Conservation (phyloP, 2,329 filamentous ascomycete species). For the Coniosporium tulheliwenetii region DNA sequence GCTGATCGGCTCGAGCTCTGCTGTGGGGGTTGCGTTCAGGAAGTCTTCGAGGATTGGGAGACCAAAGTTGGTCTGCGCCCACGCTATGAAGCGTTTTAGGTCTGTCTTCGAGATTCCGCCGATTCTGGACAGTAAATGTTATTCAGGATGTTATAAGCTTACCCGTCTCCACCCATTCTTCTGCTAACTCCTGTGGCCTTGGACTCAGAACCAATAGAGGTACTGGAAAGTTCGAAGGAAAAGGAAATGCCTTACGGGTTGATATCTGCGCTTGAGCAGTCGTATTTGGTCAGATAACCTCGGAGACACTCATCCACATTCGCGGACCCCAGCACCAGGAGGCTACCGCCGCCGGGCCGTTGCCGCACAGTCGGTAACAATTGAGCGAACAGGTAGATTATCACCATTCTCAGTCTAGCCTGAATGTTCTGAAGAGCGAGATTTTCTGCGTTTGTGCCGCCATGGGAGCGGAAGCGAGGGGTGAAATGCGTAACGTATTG, state of each 20-base stretch:
- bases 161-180: too few relatives aligned
- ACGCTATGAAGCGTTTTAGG: constrained; percentile 56
- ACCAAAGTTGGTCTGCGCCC: constrained; percentile 40
- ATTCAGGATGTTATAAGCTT: too few relatives aligned
- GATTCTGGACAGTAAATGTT: constrained; percentile 12
- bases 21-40: constrained; percentile 37
- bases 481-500: constrained; percentile 42
- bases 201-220: too few relatives aligned
- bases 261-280: constrained; percentile 35
- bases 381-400: constrained; percentile 48
- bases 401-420: constrained; percentile 49
- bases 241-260: background rate
- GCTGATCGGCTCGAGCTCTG: constrained; percentile 47
- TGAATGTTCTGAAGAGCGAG: constrained; percentile 54
- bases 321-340: constrained; percentile 51
- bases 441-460: constrained; percentile 45
- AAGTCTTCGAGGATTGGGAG: constrained; percentile 53
- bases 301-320: constrained; percentile 47
- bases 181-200: too few relatives aligned
- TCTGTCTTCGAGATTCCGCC: constrained; percentile 51
- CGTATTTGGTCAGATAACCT: constrained; percentile 58
- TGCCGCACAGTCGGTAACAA: constrained; percentile 44
- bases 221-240: too few relatives aligned
- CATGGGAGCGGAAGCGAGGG: constrained; percentile 47
- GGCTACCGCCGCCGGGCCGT: constrained; percentile 36